These are phyloP conservation scores for Penstemon davidsonii DNA, from an alignment of 257 asterid genomes.

Conservation along the genomic window DNA sequence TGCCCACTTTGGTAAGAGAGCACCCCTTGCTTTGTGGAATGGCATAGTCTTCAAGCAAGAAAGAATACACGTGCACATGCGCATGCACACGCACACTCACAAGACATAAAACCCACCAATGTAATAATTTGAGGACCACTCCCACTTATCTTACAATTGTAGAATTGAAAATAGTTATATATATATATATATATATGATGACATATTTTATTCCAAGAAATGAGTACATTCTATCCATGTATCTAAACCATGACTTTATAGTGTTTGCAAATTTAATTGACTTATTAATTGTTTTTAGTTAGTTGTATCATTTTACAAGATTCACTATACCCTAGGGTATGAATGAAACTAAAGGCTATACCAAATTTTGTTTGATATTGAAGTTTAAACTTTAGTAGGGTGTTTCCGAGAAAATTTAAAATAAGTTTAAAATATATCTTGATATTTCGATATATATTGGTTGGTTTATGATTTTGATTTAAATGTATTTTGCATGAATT, in stretches of 20 bases:
- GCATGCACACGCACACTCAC: slow-evolving; percentile 33
- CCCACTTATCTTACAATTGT: slow-evolving; percentile 26
- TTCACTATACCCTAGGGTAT: too few species aligned
- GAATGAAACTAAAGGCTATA: too few species aligned
- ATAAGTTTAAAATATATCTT: too few species aligned
- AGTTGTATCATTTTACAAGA: not conserved
- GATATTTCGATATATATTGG: too few species aligned
- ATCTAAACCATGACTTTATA: too few species aligned
- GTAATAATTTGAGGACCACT: slow-evolving; percentile 40
- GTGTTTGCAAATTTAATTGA: too few species aligned
- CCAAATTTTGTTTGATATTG: too few species aligned
- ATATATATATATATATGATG: slow-evolving; percentile 21
- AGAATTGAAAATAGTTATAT: slow-evolving; percentile 16
- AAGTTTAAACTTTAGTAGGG: too few species aligned
- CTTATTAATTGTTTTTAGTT: not conserved
- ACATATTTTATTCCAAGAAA: slow-evolving; percentile 25
- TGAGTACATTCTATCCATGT: not conserved
- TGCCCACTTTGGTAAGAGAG: slow-evolving; percentile 33
- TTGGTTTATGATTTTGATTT: too few species aligned
- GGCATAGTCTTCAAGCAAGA: slow-evolving; percentile 39
- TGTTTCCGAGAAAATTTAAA: too few species aligned
- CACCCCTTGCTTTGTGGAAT: slow-evolving; percentile 36
- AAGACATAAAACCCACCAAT: slow-evolving; percentile 21
- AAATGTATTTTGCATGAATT: too few species aligned
- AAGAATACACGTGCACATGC: slow-evolving; percentile 43